Conservation (phyloP, 31 red algal genomes). For the Asparagopsis taxiformis region DNA sequence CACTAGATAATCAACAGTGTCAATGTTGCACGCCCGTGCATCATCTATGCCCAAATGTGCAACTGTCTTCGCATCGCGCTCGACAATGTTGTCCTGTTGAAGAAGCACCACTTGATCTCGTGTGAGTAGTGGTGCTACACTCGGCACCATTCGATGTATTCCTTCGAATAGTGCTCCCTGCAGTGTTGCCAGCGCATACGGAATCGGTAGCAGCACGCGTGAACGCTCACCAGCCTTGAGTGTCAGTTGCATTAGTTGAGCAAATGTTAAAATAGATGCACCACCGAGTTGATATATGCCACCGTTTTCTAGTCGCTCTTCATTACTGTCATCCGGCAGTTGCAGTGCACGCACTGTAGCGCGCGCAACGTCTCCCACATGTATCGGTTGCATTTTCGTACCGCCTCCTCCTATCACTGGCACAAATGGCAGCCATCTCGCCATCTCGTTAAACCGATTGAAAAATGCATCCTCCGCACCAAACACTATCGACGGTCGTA, state of each 20-base stretch:
- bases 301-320: constrained; percentile 11
- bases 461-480: constrained; percentile 90
- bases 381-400: constrained; percentile 81
- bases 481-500: constrained; percentile 87
- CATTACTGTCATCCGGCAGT: not conserved
- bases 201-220: constrained; percentile 68
- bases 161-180: constrained; percentile 58
- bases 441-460: constrained; percentile 73
- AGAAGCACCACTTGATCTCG: constrained; percentile 82
- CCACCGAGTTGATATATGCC: constrained; percentile 81
- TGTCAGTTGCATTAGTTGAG: constrained; percentile 60
- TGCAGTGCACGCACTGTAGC: constrained; percentile 45
- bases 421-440: constrained; percentile 63
- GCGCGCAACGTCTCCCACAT: constrained; percentile 77
- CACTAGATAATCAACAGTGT: constrained; percentile 23
- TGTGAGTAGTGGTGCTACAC: constrained; percentile 66
- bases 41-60: constrained; percentile 33
- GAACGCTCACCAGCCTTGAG: constrained; percentile 31
- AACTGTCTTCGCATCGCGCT: constrained; percentile 30
- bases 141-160: constrained; percentile 49
- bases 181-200: constrained; percentile 49
- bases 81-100: constrained; percentile 66
- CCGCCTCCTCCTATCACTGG: constrained; percentile 75
- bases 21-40: constrained; percentile 18
- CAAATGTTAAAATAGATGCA: constrained; percentile 64